These are phyloP conservation scores for Funneliformis geosporum DNA, from an alignment of 192 early-diverging fungal genomes.

Conservation along the genomic window DNA sequence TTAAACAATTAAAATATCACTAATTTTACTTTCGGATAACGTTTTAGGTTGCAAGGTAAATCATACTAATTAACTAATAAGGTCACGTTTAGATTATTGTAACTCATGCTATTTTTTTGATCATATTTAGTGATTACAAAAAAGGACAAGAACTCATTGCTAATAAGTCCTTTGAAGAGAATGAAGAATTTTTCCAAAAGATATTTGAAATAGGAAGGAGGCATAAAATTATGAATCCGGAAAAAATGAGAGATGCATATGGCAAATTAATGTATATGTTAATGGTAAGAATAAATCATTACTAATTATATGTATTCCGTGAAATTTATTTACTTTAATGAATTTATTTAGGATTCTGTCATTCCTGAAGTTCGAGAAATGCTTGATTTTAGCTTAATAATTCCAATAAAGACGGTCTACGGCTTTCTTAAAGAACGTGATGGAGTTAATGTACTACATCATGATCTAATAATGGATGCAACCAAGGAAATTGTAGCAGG, in stretches of 20 bases:
- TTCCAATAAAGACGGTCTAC: slow-evolving; percentile 91
- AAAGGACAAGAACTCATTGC: slow-evolving; percentile 79
- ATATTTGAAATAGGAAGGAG: slow-evolving; percentile 73
- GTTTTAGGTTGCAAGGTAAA: slow-evolving; percentile 34
- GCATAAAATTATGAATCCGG: slow-evolving; percentile 93
- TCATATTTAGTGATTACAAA: slow-evolving; percentile 65
- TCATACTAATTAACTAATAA: not conserved
- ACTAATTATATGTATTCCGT: not conserved
- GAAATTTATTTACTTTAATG: not conserved
- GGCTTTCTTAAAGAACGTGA: slow-evolving; percentile 66
- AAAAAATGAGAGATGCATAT: slow-evolving; percentile 95
- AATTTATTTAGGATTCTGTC: slow-evolving; percentile 60
- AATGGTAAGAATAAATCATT: slow-evolving; percentile 44
- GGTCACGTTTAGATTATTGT: not conserved
- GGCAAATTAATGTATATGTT: slow-evolving; percentile 96
- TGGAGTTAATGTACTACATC: slow-evolving; percentile 69
- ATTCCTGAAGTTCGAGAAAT: slow-evolving; percentile 74
- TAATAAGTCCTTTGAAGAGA: slow-evolving; percentile 65
- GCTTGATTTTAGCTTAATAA: slow-evolving; percentile 77
- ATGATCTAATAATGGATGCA: slow-evolving; percentile 76
- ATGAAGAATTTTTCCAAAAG: slow-evolving; percentile 77
- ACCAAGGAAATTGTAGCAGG: slow-evolving; percentile 71
- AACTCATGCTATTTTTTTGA: not conserved
- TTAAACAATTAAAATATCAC: not conserved
- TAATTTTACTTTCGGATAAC: not conserved